Evolutionary conservation across 257 asterid species (phyloP).

Genomic region (Lycium barbarum): DNA sequence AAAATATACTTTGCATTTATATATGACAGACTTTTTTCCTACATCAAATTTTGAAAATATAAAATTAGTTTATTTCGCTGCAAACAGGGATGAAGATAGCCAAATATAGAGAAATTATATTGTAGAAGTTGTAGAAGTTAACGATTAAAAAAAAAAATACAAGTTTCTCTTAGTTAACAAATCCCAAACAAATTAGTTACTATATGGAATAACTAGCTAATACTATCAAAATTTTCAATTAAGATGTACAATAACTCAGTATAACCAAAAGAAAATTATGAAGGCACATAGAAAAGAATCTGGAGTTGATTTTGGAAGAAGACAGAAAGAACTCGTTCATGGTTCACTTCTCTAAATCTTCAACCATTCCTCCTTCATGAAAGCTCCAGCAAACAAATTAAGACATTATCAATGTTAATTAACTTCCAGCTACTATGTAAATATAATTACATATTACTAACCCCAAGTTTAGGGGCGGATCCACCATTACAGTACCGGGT

Average conservation of each 20-base stretch:
- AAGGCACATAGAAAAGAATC: neutral
- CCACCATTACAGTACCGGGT: neutral
- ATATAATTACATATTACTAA: neutral
- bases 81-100: no score
- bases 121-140: neutral
- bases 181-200: neutral
- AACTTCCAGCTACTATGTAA: neutral
- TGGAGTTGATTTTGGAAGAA: neutral
- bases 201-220: neutral
- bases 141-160: neutral
- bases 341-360: no score
- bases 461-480: neutral
- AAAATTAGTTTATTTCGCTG: no score
- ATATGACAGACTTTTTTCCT: no score
- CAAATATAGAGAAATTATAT: neutral
- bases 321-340: neutral
- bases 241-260: neutral
- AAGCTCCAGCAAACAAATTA: neutral
- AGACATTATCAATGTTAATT: neutral
- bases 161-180: neutral
- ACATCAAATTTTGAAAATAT: no score
- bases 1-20: no score
- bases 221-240: no score
- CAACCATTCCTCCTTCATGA: neutral
- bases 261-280: neutral